Evolutionary conservation across 306 rosid species (phyloP), one percentile per base, ranked within the genome.

Genomic region (Trichosanthes cucumerina): DNA sequence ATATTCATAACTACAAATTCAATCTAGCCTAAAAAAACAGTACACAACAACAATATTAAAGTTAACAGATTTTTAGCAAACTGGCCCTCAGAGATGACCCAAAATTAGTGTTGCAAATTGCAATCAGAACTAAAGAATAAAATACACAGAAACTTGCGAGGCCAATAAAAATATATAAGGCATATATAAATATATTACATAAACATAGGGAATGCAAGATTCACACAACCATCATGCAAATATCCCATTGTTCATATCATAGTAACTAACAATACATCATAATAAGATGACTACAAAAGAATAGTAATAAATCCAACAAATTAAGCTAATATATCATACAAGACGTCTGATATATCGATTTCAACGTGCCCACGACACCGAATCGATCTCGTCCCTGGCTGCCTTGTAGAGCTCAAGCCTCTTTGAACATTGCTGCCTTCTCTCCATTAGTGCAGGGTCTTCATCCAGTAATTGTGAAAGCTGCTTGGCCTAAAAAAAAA

Each of bases 381-480:
- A 91, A 79, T 95, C 99, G 43, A 95, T 81, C 81, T 95, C 99
- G 58, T 95, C 99, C 82, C 99, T 92, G 14, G 99, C 99, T 54
- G 99, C 86, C 79, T 95, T 95, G 84, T 95, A 91, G 53, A 95
- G 85, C 78, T 92, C 97, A 41, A 92, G 99, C 83, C 98, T 91
- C 62, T 92, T 88, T 11, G 89, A 90, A 80, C 96, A 91, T 73
- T 95, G 91, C 41, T 79, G 93, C 82, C 99, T 92, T 87, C 89
- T 91, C 87, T 90, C 99, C 98, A 92, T 95, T 85, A 95, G 85
- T 5, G 93, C 82, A 8, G 99, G 99, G 79, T 95, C 99, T 90
- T 95, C 99, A 26, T 92, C 98, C 47, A 95, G 89, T 85, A 95
- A 41, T 56, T 83, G 88, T 23, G 86, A 76, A 75, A 92, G 84